Percentiles rank a stretch among this genome's conserved stretches.
These are phyloP conservation scores for Pyrus hybrid DNA, from an alignment of 331 rosid species.

Conservation along the genomic window DNA sequence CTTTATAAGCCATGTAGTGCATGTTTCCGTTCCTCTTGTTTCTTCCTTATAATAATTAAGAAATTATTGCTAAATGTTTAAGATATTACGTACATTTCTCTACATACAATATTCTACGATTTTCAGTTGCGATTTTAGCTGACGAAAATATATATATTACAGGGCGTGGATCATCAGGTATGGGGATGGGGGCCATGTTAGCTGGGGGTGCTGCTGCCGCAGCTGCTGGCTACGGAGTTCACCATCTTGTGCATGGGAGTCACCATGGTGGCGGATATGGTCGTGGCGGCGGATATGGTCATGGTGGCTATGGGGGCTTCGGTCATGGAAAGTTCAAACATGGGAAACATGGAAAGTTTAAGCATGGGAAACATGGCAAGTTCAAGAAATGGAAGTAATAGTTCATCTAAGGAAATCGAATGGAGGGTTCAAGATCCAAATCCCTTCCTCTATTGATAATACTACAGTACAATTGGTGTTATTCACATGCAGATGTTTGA, in stretches of 20 bases:
- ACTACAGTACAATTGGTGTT: not conserved
- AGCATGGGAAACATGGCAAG: slow-evolving; percentile 20
- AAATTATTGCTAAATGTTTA: too few relatives aligned
- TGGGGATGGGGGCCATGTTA: slow-evolving; percentile 38
- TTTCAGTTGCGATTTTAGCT: not conserved
- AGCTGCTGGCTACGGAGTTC: slow-evolving; percentile 56
- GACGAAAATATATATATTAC: not conserved
- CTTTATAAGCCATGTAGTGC: too few relatives aligned
- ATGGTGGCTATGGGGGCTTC: slow-evolving; percentile 18
- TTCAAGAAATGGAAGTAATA: slow-evolving; percentile 65
- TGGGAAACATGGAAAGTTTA: slow-evolving; percentile 25
- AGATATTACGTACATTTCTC: too few relatives aligned
- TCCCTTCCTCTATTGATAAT: not conserved
- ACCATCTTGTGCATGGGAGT: slow-evolving; percentile 41
- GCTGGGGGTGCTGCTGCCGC: slow-evolving; percentile 64
- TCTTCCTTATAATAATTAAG: too few relatives aligned
- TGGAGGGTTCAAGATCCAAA: not conserved
- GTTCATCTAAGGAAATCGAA: not conserved
- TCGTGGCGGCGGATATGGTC: not conserved
- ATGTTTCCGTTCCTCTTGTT: not conserved
- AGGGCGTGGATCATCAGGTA: slow-evolving; percentile 42
- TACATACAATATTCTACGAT: not conserved
- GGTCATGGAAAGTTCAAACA: slow-evolving; percentile 51
- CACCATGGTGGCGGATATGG: not conserved
- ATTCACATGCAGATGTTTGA: not conserved